Base-by-base conservation (phyloP, 495 filamentous ascomycete species). In the Penicillium bovifimosum region DNA sequence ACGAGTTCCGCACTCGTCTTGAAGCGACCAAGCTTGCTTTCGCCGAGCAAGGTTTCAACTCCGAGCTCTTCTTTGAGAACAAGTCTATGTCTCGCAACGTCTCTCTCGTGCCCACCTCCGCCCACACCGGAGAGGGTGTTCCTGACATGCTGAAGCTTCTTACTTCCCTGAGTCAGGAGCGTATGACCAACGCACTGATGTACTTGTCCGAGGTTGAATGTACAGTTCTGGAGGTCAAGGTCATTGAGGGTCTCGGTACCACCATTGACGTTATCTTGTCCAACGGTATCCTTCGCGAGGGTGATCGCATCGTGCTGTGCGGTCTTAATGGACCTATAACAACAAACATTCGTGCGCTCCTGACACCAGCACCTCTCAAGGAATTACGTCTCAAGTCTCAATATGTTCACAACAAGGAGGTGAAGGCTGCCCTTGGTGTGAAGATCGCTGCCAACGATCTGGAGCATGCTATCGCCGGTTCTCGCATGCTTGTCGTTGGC, bases 401-500 rank as follows among this genome's bases (percentile, higher is more conserved):
- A 52, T 99, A 99, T 58, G 91, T 99, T 10, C 95, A 99, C 74
- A 96, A 99, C 76, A 96, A 97, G 76, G 90, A 96, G 71, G 91
- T 96, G 68, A 99, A 97, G 77, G 95, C 95, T 9, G 90, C 95
- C 2, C 79, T 97, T 59, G 95, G 95, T 85, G 91, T 99, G 61
- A 99, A 99, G 79, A 96, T 99, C 61, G 88, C 90, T 45, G 95
- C 95, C 41, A 95, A 96, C 57, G 90, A 92, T 53, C 86, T 99
- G 16, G 95, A 99, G 68, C 83, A 88, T 45, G 95, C 95, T 56
- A 99, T 99, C 69, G 95, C 95, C 48, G 95, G 95, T 61, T 99
- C 95, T 31, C 85, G 95, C 50, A 75, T 99, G 47, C 80, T 97
- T 44, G 90, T 97, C 18, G 89, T 95, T 58, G 95, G 93, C 40